Evolutionary conservation across 495 filamentous ascomycete species (phyloP), one percentile per base, ranked within the genome.

Genomic region (Pyronema omphalodes): DNA sequence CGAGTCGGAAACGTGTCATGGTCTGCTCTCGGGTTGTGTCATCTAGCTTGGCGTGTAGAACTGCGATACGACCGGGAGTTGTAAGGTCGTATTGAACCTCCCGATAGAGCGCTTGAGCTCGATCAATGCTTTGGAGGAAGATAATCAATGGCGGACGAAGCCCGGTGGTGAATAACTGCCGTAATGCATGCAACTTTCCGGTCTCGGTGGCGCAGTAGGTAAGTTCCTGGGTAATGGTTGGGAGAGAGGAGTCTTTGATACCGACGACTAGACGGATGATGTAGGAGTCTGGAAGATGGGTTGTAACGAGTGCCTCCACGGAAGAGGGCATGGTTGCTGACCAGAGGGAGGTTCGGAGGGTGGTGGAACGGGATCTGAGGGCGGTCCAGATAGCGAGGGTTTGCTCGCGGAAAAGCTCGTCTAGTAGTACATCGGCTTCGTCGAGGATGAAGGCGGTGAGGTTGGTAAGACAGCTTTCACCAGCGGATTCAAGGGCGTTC

Each of bases 71-170:
- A 7, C 88, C 93, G 67, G 84, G 81, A 3, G 78, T 69, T 0
- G 91, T 86, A 55, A 98, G 93, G 66, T 96, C 93, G 70, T 94
- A 96, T 43, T 86, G 82, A 54, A 98, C 74, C 67, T 98, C 91
- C 35, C 81, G 78, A 61, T 93, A 80, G 1, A 98, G 75, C 6
- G 91, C 86, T 46, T 83, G 74, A 2, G 91, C 91, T 60, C 91
- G 79, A 17, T 86, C 79, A 54, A 96, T 91, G 1, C 88, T 91
- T 69, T 96, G 88, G 0, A 88, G 87, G 73, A 96, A 96, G 58
- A 96, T 79, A 29, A 96, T 75, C 68, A 93, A 93, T 3, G 89
- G 89, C 0, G 87, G 86, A 5, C 80, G 80, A 33, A 98, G 76
- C 1, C 80, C 72, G 36, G 80, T 74, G 47, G 73, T 71, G n/a